Evolutionary conservation across 73 alveolate species (phyloP), one percentile per base, ranked within the genome.

Genomic region (Loxodes magnus): DNA sequence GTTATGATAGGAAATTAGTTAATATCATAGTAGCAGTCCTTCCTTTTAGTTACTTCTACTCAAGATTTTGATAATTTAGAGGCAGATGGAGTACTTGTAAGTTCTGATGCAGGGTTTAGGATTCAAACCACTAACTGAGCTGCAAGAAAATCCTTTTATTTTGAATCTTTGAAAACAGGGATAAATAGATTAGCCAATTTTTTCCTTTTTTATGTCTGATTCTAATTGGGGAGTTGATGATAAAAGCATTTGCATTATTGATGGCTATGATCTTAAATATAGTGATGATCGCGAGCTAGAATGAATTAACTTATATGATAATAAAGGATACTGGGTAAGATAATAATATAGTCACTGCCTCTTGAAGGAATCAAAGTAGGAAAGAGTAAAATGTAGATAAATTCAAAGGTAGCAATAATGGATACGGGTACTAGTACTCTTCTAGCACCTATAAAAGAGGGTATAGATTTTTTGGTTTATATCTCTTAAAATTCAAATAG

Each of bases 51-150:
- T 9, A 5, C 26, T 19, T 25, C 22, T 25, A 41, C 22, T 46
- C 22, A 25, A 22, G 59, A 46, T 24, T 46, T 46, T 24, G 0
- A 3, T 16, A 19, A 19, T 9, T 10, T 46, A 23, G n/a, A 46
- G 39, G 59, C 59, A 0, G 59, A 46, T 46, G 59, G 59, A 2
- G 27, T 46, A 12, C 27, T 46, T 25, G 59, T n/a, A n/a, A n/a
- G n/a, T n/a, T n/a, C n/a, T n/a, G n/a, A n/a, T n/a, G n/a, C n/a
- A n/a, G 27, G 59, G 59, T 1, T 25, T 46, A 41, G 59, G 59
- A 46, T 10, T 24, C 27, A 41, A 24, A 5, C n/a, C 10, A 9
- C 15, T n/a, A 9, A 24, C 14, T 7, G 16, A 7, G 20, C 0
- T 1, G 5, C 0, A 0, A n/a, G 20, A 14, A 1, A n/a, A n/a